Conservation (phyloP, 1,284 basidiomycete species). For the Agroathelia rolfsii region DNA sequence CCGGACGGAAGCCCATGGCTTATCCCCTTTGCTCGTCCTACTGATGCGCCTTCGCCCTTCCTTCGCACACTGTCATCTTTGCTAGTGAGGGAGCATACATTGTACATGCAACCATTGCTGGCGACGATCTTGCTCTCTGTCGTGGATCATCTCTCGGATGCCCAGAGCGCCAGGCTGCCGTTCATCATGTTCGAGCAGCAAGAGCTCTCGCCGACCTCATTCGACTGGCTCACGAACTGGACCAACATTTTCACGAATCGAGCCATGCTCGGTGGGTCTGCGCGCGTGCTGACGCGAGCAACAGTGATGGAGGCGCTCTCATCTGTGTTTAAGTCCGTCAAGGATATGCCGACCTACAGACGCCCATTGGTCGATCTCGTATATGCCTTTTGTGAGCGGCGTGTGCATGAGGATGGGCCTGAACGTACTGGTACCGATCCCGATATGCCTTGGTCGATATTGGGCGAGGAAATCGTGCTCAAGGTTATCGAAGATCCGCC, state of each 20-base stretch:
- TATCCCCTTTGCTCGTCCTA: slow-evolving; percentile 42
- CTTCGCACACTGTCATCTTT: slow-evolving; percentile 48
- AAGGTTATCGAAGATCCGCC: slow-evolving; percentile 30
- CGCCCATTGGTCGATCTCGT: slow-evolving; percentile 50
- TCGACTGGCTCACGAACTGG: slow-evolving; percentile 64
- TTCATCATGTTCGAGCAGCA: slow-evolving; percentile 51
- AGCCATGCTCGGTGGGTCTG: slow-evolving; percentile 31
- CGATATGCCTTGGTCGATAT: slow-evolving; percentile 47
- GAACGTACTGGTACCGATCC: slow-evolving; percentile 26
- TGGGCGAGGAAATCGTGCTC: slow-evolving; percentile 52
- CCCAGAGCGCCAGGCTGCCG: slow-evolving; percentile 50
- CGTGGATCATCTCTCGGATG: slow-evolving; percentile 52
- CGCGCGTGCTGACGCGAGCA: slow-evolving; percentile 43
- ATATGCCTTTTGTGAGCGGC: slow-evolving; percentile 39
- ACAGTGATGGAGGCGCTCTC: slow-evolving; percentile 47
- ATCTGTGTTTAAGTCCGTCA: slow-evolving; percentile 49
- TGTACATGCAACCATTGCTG: slow-evolving; percentile 47
- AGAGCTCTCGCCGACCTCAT: slow-evolving; percentile 56
- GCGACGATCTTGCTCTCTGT: slow-evolving; percentile 53
- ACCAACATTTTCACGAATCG: slow-evolving; percentile 38
- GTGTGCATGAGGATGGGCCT: slow-evolving; percentile 23
- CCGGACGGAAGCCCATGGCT: slow-evolving; percentile 40
- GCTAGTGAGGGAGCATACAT: slow-evolving; percentile 48
- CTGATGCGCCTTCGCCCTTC: slow-evolving; percentile 43
- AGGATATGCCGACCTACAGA: slow-evolving; percentile 58